These are phyloP conservation scores for Neotropicomus parvogracilis DNA, from an alignment of 1,284 basidiomycete genomes.

Conservation along the genomic window DNA sequence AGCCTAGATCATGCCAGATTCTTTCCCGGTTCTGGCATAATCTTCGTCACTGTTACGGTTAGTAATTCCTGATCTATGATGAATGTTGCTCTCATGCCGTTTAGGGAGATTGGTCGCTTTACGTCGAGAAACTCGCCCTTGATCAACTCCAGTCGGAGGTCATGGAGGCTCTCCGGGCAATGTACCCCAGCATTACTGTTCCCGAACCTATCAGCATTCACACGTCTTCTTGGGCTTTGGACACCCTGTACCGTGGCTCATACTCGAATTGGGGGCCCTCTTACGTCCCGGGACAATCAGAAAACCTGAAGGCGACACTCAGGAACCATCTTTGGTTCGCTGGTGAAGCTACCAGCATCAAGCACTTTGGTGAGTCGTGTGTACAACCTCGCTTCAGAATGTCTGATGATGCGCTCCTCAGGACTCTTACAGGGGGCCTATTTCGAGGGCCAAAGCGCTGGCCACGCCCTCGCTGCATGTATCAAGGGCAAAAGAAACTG, in stretches of 20 bases:
- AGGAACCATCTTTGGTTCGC: constrained; percentile 55
- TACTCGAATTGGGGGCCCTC: constrained; percentile 69
- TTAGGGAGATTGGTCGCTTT: constrained; percentile 55
- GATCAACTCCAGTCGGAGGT: constrained; percentile 49
- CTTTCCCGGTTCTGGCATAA: constrained; percentile 56
- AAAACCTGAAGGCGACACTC: constrained; percentile 57
- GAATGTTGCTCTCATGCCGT: not conserved
- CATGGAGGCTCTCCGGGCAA: constrained; percentile 50
- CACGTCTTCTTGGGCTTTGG: constrained; percentile 53
- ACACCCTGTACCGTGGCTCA: constrained; percentile 60
- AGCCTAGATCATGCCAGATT: constrained; percentile 58
- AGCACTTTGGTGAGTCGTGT: constrained; percentile 49
- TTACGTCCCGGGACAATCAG: constrained; percentile 50
- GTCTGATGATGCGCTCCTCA: constrained; percentile 11
- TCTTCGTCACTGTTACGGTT: constrained; percentile 67
- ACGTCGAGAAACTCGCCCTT: constrained; percentile 53
- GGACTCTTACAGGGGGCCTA: constrained; percentile 48
- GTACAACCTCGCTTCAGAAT: not conserved
- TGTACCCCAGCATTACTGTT: constrained; percentile 54
- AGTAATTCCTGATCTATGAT: constrained; percentile 13
- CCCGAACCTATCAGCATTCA: constrained; percentile 54
- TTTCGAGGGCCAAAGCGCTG: constrained; percentile 40
- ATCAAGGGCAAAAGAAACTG: constrained; percentile 32
- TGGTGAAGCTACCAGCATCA: constrained; percentile 58
- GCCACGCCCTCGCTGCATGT: constrained; percentile 37